Evolutionary conservation across 306 rosid species (phyloP).

Genomic region (Casuarina equisetifolia): DNA sequence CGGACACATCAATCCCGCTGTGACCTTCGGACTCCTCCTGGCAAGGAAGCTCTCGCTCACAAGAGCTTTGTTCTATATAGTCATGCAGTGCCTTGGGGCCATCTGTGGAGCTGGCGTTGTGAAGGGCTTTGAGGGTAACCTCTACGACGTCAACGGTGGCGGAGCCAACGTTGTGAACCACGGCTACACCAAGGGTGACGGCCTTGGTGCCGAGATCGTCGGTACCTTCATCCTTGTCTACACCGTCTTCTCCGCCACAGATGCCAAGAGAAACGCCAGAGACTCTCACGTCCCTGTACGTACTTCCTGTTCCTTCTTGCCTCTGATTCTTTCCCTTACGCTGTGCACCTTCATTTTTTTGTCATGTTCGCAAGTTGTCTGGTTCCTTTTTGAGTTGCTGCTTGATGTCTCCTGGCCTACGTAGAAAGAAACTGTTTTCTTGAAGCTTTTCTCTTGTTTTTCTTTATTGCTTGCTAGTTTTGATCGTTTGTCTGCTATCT

Average conservation of each 20-base stretch:
- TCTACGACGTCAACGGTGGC: conserved; percentile 50
- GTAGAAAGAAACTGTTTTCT: not conserved
- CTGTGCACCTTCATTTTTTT: not conserved
- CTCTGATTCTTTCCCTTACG: not conserved
- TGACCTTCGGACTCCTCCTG: conserved; percentile 79
- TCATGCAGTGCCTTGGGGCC: conserved; percentile 92
- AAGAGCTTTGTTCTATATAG: conserved; percentile 73
- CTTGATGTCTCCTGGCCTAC: not conserved
- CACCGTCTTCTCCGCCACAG: conserved; percentile 96
- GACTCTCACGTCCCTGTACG: conserved; percentile 95
- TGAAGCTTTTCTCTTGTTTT: not conserved
- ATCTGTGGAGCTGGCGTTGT: conserved; percentile 93
- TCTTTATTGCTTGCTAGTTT: not conserved
- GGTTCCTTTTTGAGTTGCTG: not conserved
- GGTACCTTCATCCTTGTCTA: conserved; percentile 96
- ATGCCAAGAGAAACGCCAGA: conserved; percentile 86
- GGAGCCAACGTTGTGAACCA: conserved; percentile 65
- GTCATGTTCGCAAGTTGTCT: not conserved
- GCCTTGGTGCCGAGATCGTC: conserved; percentile 84
- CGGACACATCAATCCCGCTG: conserved; percentile 95
- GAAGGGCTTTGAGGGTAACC: conserved; percentile 61
- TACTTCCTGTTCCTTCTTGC: not conserved
- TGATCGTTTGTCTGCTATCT: not conserved
- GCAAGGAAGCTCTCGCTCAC: conserved; percentile 86
- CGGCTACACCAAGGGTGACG: conserved; percentile 90